A percentile compares a stretch with the other conserved stretches of the same genome.
Conservation (phyloP, 768 basidiomycete species). For the Amanita exitialis region DNA sequence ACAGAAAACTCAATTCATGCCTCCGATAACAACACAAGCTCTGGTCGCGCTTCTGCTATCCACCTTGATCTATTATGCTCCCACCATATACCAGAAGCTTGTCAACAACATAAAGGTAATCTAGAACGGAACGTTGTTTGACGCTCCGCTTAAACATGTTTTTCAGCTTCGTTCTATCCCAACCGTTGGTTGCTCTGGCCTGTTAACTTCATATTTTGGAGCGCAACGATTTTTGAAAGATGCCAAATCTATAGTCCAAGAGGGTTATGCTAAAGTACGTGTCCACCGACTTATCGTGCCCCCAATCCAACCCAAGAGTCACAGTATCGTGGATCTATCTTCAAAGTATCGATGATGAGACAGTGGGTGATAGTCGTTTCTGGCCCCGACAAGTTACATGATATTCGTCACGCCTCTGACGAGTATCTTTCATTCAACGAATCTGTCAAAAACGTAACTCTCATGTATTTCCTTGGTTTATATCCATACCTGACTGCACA, state of each 20-base stretch:
- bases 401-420: conserved; percentile 34
- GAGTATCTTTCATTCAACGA: conserved; percentile 30
- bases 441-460: conserved; percentile 17
- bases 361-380: conserved; percentile 38
- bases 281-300: not conserved
- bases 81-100: no score
- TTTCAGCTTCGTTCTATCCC: not conserved
- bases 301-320: not conserved
- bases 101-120: no score
- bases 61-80: no score
- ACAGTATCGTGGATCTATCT: conserved; percentile 19
- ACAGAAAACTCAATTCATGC: no score
- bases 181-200: not conserved
- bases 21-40: no score
- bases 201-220: not conserved
- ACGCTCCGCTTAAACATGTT: no score
- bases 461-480: not conserved
- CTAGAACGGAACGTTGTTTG: no score
- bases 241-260: conserved; percentile 16
- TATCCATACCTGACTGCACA: no score
- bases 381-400: conserved; percentile 28
- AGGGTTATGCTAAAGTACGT: conserved; percentile 22
- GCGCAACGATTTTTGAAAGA: conserved; percentile 13
- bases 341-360: conserved; percentile 32
- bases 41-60: no score